Base-by-base conservation (phyloP, 2,329 filamentous ascomycete genomes). In the Allantophomopsis lycopodina region DNA sequence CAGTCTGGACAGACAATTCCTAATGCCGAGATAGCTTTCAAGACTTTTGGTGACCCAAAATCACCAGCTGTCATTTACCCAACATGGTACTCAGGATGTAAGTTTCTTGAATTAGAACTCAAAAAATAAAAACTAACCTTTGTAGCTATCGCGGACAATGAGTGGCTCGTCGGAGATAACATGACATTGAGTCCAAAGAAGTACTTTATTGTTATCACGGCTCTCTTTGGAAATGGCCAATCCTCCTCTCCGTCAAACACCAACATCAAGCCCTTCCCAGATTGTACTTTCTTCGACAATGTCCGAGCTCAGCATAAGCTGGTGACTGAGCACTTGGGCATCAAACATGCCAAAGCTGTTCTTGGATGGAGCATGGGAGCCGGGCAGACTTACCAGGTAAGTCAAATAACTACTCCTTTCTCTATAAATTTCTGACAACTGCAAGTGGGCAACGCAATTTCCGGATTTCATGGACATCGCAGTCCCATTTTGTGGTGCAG, bases 351-450 rank as follows among this genome's bases (percentile, higher is more conserved):
- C 2, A 62, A 66, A 16, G 73, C 73, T 7, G 77, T 83, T 0
- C 49, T 82, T 0, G 79, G 79, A 0, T 83, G 79, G 78, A 76
- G 69, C 7, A 83, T 84, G 79, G 79, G 78, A 2, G 79, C 71
- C 0, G 77, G 64, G 0, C 79, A 83, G 54, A 70, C 73, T 1
- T 79, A 66, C 44, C 23, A 28, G 23, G 23, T 28, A 3, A 28
- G 23, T 28, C 11, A 28, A 28, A 28, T 4, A 28, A 28, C 10
- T 8, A 28, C 7, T 12, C 10, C 11, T 8, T 10, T 12, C 23
- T 10, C 10, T 28, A 8, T 28, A 6, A 3, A 10, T 28, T 28
- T 28, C 23, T 28, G 8, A 28, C 23, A 28, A 8, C 7, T 8
- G 3, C 7, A 74, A 79, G 51, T 80, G 76, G 76, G 71, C 41